Evolutionary conservation across 176 grass and related monocot genomes (phyloP).

Genomic region (Thinopyrum elongatum): DNA sequence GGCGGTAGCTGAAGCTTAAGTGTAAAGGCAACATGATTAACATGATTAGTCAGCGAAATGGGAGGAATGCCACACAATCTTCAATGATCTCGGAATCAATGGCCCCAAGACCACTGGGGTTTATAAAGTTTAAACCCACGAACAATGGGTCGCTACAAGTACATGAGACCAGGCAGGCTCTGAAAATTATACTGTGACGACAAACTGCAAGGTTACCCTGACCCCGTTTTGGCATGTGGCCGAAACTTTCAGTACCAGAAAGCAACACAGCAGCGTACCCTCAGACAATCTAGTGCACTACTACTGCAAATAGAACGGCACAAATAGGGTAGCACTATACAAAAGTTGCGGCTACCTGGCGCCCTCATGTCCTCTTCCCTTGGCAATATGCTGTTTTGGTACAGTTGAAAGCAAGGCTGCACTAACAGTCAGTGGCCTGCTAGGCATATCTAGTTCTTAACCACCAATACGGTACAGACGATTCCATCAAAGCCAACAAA

Average conservation of each 20-base stretch:
- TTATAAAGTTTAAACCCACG: not conserved
- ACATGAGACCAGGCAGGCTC: not conserved
- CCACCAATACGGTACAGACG: not conserved
- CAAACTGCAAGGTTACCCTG: not conserved
- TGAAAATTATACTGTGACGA: not conserved
- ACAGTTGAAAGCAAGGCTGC: not conserved
- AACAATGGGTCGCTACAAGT: not conserved
- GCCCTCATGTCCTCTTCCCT: not conserved
- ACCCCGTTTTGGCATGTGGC: not conserved
- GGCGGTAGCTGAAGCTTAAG: not conserved
- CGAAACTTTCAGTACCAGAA: not conserved
- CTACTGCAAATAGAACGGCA: not conserved
- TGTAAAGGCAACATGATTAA: not conserved
- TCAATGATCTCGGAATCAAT: not conserved
- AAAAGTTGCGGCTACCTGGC: not conserved
- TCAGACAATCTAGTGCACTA: not conserved
- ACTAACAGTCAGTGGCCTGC: not conserved
- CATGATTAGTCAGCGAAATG: slow-evolving; percentile 12
- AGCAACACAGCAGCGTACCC: not conserved
- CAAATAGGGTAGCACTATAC: not conserved
- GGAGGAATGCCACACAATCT: not conserved
- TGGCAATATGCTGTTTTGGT: not conserved
- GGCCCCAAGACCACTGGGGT: not conserved
- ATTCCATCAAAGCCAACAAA: slow-evolving; percentile 36
- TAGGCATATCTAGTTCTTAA: not conserved